Evolutionary conservation across 2,329 filamentous ascomycete genomes (phyloP).

Genomic region (Epichloe uncinata): DNA sequence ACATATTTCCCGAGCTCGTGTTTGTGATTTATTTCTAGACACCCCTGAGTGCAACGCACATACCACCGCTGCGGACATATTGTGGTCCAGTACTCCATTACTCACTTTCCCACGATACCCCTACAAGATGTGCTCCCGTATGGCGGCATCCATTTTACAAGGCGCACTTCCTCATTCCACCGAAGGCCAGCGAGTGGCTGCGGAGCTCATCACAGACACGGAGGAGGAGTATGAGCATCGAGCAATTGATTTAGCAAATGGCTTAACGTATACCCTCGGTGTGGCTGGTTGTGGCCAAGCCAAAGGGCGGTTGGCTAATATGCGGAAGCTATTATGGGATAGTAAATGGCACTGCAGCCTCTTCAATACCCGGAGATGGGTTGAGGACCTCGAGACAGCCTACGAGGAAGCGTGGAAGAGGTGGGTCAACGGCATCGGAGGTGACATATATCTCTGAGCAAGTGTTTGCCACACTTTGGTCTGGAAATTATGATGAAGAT

Average conservation of each 20-base stretch:
- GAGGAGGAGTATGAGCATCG: conserved; percentile 78
- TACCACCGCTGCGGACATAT: conserved; percentile 88
- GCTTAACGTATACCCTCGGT: conserved; percentile 43
- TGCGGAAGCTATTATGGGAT: conserved; percentile 71
- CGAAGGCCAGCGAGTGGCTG: conserved; percentile 53
- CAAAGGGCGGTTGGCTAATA: conserved; percentile 58
- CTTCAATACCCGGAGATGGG: conserved; percentile 88
- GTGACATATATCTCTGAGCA: conserved; percentile 69
- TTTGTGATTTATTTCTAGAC: conserved; percentile 91
- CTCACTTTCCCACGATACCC: conserved; percentile 82
- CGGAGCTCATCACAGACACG: conserved; percentile 61
- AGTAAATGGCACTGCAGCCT: conserved; percentile 75
- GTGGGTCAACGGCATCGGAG: conserved; percentile 78
- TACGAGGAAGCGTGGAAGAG: conserved; percentile 80
- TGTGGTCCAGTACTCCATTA: conserved; percentile 92
- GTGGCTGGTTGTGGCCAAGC: conserved; percentile 37
- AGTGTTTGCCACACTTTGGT: not conserved
- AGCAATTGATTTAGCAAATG: conserved; percentile 53
- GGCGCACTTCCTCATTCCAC: conserved; percentile 67
- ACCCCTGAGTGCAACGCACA: conserved; percentile 98
- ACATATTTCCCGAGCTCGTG: conserved; percentile 81
- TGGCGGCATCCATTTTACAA: conserved; percentile 88
- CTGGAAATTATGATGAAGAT: not conserved
- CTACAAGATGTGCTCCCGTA: conserved; percentile 98
- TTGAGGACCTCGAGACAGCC: conserved; percentile 72